phyloP scores from a whole-genome alignment of 768 basidiomycete genomes.

The Krasilnikovozyma curviuscula region DNA sequence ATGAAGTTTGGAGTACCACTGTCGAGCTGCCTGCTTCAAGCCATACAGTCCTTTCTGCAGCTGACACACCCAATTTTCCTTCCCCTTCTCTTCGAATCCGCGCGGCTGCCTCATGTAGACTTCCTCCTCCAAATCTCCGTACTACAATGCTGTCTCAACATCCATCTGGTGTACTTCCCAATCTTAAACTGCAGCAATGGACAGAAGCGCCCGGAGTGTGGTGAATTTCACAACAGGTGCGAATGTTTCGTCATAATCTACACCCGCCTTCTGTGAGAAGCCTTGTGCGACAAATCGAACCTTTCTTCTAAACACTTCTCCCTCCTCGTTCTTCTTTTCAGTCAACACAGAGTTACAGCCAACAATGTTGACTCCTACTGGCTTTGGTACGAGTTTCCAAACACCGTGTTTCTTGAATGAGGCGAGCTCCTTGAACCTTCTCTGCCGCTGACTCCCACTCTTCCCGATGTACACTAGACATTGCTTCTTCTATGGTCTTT shows the following conservation, averaged over 20 bases:
- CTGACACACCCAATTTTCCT: neutral
- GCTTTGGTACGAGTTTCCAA: neutral
- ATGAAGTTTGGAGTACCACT: slow-evolving; percentile 2
- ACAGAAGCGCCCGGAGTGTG: neutral
- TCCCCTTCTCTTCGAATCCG: neutral
- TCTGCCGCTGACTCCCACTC: no score
- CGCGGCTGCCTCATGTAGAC: slow-evolving; percentile 1
- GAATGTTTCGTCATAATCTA: slow-evolving; percentile 1
- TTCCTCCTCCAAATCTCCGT: slow-evolving; percentile 1
- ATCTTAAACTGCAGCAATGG: neutral
- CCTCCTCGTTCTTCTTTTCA: neutral
- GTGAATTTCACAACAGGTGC: neutral
- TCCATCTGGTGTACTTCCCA: slow-evolving; percentile 1
- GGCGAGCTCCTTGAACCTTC: no score
- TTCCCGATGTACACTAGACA: no score
- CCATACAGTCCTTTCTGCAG: slow-evolving; percentile 11
- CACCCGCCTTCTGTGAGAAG: slow-evolving; percentile 6
- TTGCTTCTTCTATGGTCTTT: no score
- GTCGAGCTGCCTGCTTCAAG: slow-evolving; percentile 6
- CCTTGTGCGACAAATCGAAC: slow-evolving; percentile 7
- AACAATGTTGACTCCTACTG: neutral
- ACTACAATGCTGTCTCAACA: slow-evolving; percentile 7
- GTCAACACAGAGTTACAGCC: neutral
- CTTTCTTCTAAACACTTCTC: neutral
- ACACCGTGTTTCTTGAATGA: neutral